Evolutionary conservation across 345 rosid genomes (phyloP).

Genomic region (Eucalyptus camaldulensis): DNA sequence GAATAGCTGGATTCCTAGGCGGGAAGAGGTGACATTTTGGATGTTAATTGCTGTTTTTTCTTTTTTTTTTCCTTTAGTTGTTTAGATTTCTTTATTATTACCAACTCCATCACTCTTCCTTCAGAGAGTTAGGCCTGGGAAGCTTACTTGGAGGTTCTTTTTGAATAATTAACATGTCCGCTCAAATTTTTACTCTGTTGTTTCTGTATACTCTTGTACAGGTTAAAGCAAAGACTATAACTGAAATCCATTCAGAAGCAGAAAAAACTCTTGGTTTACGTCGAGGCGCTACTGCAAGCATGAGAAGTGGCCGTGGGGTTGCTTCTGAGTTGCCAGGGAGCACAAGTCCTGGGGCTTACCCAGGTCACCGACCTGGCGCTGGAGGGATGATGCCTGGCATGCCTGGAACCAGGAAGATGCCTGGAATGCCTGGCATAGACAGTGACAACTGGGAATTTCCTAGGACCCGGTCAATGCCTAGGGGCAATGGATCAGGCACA

Average conservation of each 20-base stretch:
- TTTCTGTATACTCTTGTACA: conserved; percentile 7
- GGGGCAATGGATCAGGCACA: conserved; percentile 44
- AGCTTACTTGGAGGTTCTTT: conserved; percentile 1
- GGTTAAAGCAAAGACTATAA: conserved; percentile 86
- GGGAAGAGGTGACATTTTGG: conserved; percentile 70
- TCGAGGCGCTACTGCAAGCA: conserved; percentile 74
- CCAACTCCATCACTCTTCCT: background rate
- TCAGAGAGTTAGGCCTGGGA: conserved; percentile 9
- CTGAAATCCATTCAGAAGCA: conserved; percentile 89
- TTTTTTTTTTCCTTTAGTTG: background rate
- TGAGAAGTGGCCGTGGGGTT: conserved; percentile 36
- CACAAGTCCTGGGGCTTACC: conserved; percentile 33
- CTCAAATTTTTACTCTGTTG: conserved; percentile 6
- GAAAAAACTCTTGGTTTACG: conserved; percentile 81
- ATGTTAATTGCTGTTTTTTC: background rate
- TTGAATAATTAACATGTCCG: background rate
- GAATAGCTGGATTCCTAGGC: conserved; percentile 80
- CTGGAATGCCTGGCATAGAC: conserved; percentile 75
- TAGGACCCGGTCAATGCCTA: conserved; percentile 51
- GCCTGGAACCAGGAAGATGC: conserved; percentile 90
- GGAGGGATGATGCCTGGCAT: conserved; percentile 99
- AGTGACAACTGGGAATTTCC: conserved; percentile 74
- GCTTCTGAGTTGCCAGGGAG: conserved; percentile 10
- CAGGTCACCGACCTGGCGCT: conserved; percentile 55
- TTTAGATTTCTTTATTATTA: background rate